Conservation (phyloP, 768 basidiomycete species). For the Phaeotremella skinneri region DNA sequence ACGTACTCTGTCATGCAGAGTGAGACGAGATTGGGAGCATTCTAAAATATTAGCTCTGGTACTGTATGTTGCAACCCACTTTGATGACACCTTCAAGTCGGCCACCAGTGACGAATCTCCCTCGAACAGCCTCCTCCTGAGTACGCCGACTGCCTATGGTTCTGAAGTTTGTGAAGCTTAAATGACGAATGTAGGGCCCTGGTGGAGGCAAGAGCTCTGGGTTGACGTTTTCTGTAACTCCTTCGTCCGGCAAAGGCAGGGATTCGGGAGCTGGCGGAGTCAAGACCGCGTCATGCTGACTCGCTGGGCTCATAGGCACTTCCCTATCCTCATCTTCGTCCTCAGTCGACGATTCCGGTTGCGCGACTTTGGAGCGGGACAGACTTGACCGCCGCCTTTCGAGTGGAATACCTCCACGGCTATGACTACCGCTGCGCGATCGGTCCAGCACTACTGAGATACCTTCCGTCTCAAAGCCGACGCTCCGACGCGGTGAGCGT, state of each 20-base stretch:
- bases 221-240: constrained; percentile 22
- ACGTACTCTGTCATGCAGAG: constrained; percentile 99
- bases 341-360: constrained; percentile 2
- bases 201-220: constrained; percentile 57
- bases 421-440: constrained; percentile 1
- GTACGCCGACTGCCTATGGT: constrained; percentile 94
- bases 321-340: constrained; percentile 26
- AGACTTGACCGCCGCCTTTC: constrained; percentile 24
- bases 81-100: constrained; percentile 59
- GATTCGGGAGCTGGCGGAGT: not conserved
- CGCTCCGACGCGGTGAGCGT: constrained; percentile 28
- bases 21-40: constrained; percentile 77
- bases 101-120: constrained; percentile 89
- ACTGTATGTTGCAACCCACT: constrained; percentile 21
- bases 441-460: constrained; percentile 24
- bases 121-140: constrained; percentile 80
- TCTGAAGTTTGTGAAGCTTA: constrained; percentile 95
- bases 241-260: constrained; percentile 3
- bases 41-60: constrained; percentile 56
- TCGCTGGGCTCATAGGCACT: not conserved
- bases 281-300: not conserved
- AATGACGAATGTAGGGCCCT: constrained; percentile 71
- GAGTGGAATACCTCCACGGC: constrained; percentile 6
- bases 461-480: constrained; percentile 33
- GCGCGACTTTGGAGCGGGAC: constrained; percentile 9